Percentiles rank a stretch among this genome's conserved stretches.
Evolutionary conservation across 495 filamentous ascomycete genomes (phyloP).

Genomic region (Chaetomium tenue): DNA sequence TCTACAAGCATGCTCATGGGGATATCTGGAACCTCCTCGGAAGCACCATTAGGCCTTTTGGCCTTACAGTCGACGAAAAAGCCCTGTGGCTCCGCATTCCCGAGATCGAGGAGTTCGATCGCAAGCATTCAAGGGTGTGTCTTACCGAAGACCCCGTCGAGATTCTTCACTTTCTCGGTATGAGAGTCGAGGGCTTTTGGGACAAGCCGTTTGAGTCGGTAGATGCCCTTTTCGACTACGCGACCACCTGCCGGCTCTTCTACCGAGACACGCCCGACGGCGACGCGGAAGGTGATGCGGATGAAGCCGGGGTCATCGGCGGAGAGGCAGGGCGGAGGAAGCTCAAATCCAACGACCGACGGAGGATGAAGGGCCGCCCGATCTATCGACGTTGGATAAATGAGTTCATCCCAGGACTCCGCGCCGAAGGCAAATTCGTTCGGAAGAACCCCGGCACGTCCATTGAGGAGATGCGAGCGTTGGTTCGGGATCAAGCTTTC

Average conservation of each 20-base stretch:
- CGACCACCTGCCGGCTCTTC: conserved; percentile 54
- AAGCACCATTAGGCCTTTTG: conserved; percentile 56
- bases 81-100: conserved; percentile 60
- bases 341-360: conserved; percentile 53
- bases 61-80: conserved; percentile 59
- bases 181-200: conserved; percentile 46
- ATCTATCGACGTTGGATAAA: conserved; percentile 54
- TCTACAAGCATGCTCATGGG: conserved; percentile 62
- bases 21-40: conserved; percentile 68
- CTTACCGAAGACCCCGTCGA: conserved; percentile 54
- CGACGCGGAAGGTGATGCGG: conserved; percentile 21
- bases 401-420: conserved; percentile 51
- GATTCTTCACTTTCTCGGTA: conserved; percentile 58
- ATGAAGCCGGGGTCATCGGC: conserved; percentile 21
- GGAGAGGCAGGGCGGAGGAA: conserved; percentile 38
- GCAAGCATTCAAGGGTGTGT: conserved; percentile 55
- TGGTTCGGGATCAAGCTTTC: conserved; percentile 39
- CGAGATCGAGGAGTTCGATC: conserved; percentile 58
- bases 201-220: conserved; percentile 47
- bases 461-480: conserved; percentile 26
- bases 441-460: conserved; percentile 11
- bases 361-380: conserved; percentile 45
- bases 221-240: conserved; percentile 58
- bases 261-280: conserved; percentile 26
- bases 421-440: conserved; percentile 33